Percentiles rank a stretch among this genome's conserved stretches.
Evolutionary conservation across 108 stramenopile species (phyloP).

Genomic region (Skeletonema potamos): DNA sequence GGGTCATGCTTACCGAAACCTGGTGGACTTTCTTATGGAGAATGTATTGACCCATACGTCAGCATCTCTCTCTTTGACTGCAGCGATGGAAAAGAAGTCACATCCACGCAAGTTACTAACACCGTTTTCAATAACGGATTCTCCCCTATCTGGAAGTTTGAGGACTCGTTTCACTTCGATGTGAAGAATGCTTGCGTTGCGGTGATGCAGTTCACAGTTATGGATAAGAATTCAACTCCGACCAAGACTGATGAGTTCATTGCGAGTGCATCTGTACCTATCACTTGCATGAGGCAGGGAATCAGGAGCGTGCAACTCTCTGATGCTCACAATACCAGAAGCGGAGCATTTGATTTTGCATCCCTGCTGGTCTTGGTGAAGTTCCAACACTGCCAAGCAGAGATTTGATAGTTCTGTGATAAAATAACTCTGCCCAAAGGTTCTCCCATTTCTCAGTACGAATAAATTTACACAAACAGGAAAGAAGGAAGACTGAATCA

Average conservation of each 20-base stretch:
- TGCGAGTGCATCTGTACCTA: conserved; percentile 79
- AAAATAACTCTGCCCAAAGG: not conserved
- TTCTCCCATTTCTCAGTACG: no score
- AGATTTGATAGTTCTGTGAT: conserved; percentile 15
- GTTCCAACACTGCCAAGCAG: conserved; percentile 40
- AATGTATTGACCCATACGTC: conserved; percentile 85
- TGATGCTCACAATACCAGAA: conserved; percentile 74
- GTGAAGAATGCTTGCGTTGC: conserved; percentile 69
- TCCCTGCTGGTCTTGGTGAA: conserved; percentile 71
- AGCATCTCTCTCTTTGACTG: conserved; percentile 72
- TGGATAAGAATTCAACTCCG: conserved; percentile 57
- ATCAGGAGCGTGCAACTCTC: conserved; percentile 83
- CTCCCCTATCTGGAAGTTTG: conserved; percentile 67
- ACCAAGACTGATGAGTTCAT: conserved; percentile 61
- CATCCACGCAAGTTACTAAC: conserved; percentile 39
- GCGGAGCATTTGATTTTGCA: conserved; percentile 84
- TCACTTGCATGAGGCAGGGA: conserved; percentile 80
- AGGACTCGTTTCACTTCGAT: conserved; percentile 44
- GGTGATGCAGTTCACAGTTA: conserved; percentile 69
- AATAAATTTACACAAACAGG: not conserved
- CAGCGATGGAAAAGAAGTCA: conserved; percentile 51
- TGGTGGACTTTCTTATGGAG: conserved; percentile 61
- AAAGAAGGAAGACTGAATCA: not conserved
- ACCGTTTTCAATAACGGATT: conserved; percentile 76
- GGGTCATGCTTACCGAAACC: conserved; percentile 86